Evolutionary conservation across 179 eudicot species (phyloP).

Genomic region (Heliamphora pulchella): DNA sequence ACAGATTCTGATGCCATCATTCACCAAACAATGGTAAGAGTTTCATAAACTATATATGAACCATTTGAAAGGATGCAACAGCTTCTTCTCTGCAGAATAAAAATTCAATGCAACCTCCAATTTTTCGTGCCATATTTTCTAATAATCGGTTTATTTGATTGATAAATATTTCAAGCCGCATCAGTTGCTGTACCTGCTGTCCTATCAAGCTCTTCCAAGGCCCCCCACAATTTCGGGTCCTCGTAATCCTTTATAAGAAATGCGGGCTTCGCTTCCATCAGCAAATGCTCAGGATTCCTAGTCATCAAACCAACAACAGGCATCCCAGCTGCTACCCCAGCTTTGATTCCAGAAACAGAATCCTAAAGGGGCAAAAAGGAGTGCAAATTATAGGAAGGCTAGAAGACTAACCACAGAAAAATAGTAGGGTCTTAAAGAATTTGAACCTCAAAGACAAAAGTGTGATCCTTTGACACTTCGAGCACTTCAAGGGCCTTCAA

Average conservation of each 20-base stretch:
- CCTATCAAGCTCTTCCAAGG: constrained; percentile 47
- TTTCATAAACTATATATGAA: not conserved
- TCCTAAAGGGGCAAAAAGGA: constrained; percentile 35
- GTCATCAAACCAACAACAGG: constrained; percentile 61
- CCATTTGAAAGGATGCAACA: not conserved
- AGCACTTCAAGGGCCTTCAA: constrained; percentile 63
- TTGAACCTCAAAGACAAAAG: constrained; percentile 69
- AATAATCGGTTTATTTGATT: not conserved
- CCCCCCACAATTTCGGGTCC: constrained; percentile 63
- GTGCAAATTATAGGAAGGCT: not conserved
- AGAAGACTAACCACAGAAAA: not conserved
- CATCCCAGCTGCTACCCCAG: constrained; percentile 79
- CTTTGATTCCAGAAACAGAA: constrained; percentile 72
- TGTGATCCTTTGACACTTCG: constrained; percentile 57
- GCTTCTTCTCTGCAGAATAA: not conserved
- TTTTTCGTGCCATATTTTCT: not conserved
- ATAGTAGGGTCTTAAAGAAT: not conserved
- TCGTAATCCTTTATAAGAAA: constrained; percentile 53
- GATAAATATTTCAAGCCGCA: not conserved
- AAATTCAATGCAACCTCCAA: not conserved
- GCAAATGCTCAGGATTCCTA: constrained; percentile 53
- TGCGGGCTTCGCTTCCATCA: constrained; percentile 53
- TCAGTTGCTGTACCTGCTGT: constrained; percentile 31
- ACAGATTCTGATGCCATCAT: not conserved
- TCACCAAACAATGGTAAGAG: not conserved